These are phyloP conservation scores for Irpex sp. DNA, from an alignment of 1,284 basidiomycete species.

Conservation along the genomic window DNA sequence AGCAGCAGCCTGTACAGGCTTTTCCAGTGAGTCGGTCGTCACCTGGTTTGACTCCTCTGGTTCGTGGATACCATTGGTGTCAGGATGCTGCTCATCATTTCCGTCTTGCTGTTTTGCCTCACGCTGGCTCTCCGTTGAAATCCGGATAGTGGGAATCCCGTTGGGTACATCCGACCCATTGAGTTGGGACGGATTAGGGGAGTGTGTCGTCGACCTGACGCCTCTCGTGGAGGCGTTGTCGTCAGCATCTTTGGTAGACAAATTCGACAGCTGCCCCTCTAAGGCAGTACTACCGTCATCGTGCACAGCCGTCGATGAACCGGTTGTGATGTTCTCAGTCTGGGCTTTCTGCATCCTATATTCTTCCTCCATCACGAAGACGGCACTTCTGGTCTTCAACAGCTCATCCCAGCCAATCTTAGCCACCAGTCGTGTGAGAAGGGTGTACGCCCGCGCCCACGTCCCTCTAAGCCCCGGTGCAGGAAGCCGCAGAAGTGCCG, in stretches of 20 bases:
- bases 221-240: constrained; percentile 76
- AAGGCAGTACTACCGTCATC: constrained; percentile 50
- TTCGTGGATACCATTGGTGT: constrained; percentile 20
- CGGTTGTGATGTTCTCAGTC: constrained; percentile 42
- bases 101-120: constrained; percentile 38
- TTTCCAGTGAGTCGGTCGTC: constrained; percentile 42
- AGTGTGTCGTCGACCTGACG: constrained; percentile 33
- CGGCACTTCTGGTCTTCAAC: constrained; percentile 86
- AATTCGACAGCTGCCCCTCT: constrained; percentile 19
- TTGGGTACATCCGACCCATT: constrained; percentile 21
- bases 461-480: constrained; percentile 94
- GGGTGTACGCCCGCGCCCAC: constrained; percentile 91
- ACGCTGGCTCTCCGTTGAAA: constrained; percentile 79
- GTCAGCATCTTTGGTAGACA: constrained; percentile 39
- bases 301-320: constrained; percentile 39
- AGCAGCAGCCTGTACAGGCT: constrained; percentile 61
- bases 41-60: constrained; percentile 27
- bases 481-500: constrained; percentile 88
- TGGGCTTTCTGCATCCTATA: constrained; percentile 87
- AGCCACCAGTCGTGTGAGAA: constrained; percentile 87
- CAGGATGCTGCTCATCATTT: constrained; percentile 15
- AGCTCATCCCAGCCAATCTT: constrained; percentile 99
- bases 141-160: constrained; percentile 82
- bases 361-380: constrained; percentile 99
- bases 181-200: constrained; percentile 14